Conservation (phyloP, 345 rosid species). For the Ailanthus altissimus region DNA sequence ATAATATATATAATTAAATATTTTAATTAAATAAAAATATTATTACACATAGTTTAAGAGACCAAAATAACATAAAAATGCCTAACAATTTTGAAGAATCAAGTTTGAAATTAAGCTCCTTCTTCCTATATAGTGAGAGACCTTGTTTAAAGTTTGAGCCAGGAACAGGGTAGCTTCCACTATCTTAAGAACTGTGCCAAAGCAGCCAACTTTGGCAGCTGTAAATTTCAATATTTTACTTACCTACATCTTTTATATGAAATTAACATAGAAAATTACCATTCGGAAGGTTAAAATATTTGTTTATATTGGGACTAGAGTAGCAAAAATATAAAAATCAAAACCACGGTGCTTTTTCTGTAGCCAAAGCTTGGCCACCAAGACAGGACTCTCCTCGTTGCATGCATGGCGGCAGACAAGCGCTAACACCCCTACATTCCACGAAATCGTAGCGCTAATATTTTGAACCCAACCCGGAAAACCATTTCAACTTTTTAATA, state of each 20-base stretch:
- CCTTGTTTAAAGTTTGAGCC: constrained; percentile 1
- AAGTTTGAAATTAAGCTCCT: background rate
- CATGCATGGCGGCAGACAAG: constrained; percentile 67
- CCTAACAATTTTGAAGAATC: background rate
- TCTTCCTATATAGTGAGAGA: too few relatives aligned
- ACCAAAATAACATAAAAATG: background rate
- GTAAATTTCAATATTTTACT: constrained; percentile 1
- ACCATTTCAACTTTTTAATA: constrained; percentile 15
- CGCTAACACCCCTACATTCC: constrained; percentile 42
- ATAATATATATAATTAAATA: too few relatives aligned
- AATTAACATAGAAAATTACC: background rate
- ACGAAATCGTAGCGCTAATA: constrained; percentile 39
- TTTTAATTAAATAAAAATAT: too few relatives aligned
- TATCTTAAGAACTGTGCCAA: constrained; percentile 24
- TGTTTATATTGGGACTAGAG: constrained; percentile 15
- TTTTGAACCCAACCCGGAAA: constrained; percentile 21
- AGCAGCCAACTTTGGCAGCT: constrained; percentile 21
- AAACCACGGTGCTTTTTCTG: constrained; percentile 10
- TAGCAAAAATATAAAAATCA: background rate
- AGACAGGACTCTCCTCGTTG: constrained; percentile 39
- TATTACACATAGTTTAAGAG: too few relatives aligned
- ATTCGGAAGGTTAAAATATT: background rate
- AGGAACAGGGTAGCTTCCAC: constrained; percentile 22
- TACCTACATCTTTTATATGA: background rate
- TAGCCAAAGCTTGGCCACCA: constrained; percentile 18